Percentiles rank a stretch among this genome's conserved stretches.
Conservation (phyloP, 75 land plant species). For the Picea sitchensis region DNA sequence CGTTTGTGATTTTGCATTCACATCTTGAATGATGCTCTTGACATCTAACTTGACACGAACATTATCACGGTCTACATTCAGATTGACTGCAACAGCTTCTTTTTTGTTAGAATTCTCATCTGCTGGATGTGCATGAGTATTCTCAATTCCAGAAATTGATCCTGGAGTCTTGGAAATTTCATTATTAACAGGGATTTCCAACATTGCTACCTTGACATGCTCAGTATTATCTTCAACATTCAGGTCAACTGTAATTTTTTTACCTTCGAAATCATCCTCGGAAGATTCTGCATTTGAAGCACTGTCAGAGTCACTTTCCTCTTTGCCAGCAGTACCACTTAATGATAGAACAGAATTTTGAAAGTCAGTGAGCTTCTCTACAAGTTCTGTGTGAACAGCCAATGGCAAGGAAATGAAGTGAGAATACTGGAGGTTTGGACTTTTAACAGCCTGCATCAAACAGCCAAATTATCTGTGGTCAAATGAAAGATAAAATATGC, state of each 20-base stretch:
- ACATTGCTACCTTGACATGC: slow-evolving; percentile 24
- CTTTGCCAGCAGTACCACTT: slow-evolving; percentile 2
- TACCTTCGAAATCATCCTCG: slow-evolving; percentile 1
- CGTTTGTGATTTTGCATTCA: not conserved
- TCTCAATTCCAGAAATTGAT: not conserved
- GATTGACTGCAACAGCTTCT: slow-evolving; percentile 4
- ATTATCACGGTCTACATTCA: not conserved
- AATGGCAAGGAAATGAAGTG: slow-evolving; percentile 95
- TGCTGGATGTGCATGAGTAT: not conserved
- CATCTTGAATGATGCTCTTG: not conserved
- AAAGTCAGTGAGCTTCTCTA: slow-evolving; percentile 63
- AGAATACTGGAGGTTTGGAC: slow-evolving; percentile 64
- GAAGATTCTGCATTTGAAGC: slow-evolving; percentile 27
- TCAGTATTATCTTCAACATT: slow-evolving; percentile 24
- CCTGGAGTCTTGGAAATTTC: not conserved
- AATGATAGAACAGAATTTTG: slow-evolving; percentile 61
- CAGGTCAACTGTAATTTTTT: slow-evolving; percentile 21
- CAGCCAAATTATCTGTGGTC: slow-evolving; percentile 3
- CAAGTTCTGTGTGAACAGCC: slow-evolving; percentile 63
- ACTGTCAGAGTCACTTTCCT: slow-evolving; percentile 14
- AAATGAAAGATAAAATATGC: not conserved
- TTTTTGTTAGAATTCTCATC: slow-evolving; percentile 1
- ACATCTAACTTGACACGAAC: not conserved
- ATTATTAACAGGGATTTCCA: slow-evolving; percentile 9
- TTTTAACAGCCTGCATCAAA: slow-evolving; percentile 59